Conservation (phyloP, 2,329 filamentous ascomycete genomes). For the Arthrocladium fulminans region DNA sequence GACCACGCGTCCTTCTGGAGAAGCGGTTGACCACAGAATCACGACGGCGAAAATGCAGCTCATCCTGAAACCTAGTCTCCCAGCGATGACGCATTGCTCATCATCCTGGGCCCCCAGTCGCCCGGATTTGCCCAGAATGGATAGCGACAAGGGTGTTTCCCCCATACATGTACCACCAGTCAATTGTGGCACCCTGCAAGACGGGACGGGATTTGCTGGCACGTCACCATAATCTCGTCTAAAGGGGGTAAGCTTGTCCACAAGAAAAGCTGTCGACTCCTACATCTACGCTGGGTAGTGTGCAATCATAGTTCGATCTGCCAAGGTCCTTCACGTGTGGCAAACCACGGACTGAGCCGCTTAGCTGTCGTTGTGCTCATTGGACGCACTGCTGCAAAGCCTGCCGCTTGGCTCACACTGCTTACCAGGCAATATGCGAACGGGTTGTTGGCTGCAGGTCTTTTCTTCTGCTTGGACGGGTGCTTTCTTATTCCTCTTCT, state of each 20-base stretch:
- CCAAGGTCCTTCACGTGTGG: not conserved
- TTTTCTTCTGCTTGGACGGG: not conserved
- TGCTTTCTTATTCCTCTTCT: not conserved
- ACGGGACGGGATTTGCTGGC: not conserved
- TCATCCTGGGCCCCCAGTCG: too few species aligned
- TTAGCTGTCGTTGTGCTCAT: not conserved
- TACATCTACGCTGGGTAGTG: too few species aligned
- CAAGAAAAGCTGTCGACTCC: too few species aligned
- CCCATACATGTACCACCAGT: not conserved
- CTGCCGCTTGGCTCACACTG: not conserved
- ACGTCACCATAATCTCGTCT: not conserved
- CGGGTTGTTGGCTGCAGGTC: not conserved
- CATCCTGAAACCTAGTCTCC: not conserved
- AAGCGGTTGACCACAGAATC: not conserved
- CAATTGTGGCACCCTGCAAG: not conserved
- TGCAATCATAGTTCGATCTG: not conserved
- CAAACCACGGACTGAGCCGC: not conserved
- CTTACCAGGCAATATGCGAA: not conserved
- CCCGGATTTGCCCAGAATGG: not conserved
- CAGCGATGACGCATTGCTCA: not conserved
- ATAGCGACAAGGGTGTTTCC: not conserved
- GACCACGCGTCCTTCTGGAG: not conserved
- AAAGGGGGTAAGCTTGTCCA: not conserved
- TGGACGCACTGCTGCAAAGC: not conserved
- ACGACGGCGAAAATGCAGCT: not conserved